Evolutionary conservation across 2,329 filamentous ascomycete species (phyloP).

Genomic region (Lecanicillium sp.): DNA sequence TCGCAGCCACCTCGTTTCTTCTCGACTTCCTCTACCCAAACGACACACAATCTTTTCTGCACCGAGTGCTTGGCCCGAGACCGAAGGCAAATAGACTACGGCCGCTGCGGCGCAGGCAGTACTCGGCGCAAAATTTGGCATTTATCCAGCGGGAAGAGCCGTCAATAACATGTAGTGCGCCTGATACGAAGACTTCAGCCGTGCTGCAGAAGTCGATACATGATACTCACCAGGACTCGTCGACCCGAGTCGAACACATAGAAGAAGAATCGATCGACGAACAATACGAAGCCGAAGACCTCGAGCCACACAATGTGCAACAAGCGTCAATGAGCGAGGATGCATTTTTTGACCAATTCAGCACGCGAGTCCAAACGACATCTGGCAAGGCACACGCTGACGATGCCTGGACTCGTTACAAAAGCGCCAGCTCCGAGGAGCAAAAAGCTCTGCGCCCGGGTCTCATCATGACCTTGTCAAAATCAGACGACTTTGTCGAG

Average conservation of each 20-base stretch:
- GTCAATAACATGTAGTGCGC: neutral
- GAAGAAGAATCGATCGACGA: too few species aligned
- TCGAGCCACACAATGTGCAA: neutral
- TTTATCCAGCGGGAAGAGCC: constrained; percentile 3
- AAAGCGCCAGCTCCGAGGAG: constrained; percentile 28
- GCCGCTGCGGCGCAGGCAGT: constrained; percentile 9
- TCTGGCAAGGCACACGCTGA: constrained; percentile 26
- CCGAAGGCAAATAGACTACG: neutral
- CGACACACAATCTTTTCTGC: constrained; percentile 37
- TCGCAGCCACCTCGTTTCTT: constrained; percentile 43
- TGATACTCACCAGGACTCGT: too few species aligned
- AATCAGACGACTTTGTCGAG: constrained; percentile 37
- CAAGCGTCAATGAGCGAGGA: neutral
- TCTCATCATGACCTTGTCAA: constrained; percentile 38
- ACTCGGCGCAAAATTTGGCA: constrained; percentile 7
- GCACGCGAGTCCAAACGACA: neutral
- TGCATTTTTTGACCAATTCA: neutral
- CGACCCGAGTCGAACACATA: too few species aligned
- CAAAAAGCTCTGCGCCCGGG: constrained; percentile 23
- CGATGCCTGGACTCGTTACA: constrained; percentile 39
- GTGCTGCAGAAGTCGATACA: too few species aligned
- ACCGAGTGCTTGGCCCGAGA: constrained; percentile 21
- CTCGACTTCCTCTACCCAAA: constrained; percentile 53
- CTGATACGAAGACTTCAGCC: too few species aligned
- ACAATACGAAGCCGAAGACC: neutral